Evolutionary conservation across 2,329 filamentous ascomycete species (phyloP).

Genomic region (Microdochium trichocladiopsis): DNA sequence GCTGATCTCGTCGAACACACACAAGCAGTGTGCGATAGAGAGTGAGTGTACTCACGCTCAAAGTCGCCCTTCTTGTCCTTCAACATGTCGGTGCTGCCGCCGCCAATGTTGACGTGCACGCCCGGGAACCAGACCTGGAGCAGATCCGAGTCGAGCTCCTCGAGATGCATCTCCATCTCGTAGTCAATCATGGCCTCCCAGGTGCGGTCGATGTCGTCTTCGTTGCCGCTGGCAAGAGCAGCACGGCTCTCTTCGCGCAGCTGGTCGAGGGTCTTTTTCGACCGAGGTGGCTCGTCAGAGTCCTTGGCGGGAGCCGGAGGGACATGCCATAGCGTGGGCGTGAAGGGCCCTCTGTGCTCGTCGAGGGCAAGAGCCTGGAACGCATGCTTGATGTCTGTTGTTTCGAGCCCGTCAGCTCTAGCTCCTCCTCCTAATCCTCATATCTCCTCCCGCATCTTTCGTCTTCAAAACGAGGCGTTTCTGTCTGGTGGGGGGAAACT

Average conservation of each 20-base stretch:
- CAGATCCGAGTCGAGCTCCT: slow-evolving; percentile 16
- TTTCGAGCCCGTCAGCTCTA: no score
- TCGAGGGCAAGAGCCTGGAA: slow-evolving; percentile 30
- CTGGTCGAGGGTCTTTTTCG: slow-evolving; percentile 2
- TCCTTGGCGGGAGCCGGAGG: slow-evolving; percentile 10
- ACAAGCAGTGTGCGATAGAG: no score
- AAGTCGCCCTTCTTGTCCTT: slow-evolving; percentile 6
- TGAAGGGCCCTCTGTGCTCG: slow-evolving; percentile 33
- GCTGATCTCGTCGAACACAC: not conserved
- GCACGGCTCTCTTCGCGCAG: not conserved
- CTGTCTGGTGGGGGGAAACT: no score
- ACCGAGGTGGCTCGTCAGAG: slow-evolving; percentile 9
- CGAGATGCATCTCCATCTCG: slow-evolving; percentile 6
- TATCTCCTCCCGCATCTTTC: no score
- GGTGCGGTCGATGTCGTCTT: not conserved
- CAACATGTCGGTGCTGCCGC: slow-evolving; percentile 26
- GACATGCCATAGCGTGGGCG: slow-evolving; percentile 44
- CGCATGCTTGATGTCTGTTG: slow-evolving; percentile 22
- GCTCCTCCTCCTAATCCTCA: no score
- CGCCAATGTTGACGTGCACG: slow-evolving; percentile 43
- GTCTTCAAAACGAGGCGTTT: no score
- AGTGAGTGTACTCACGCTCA: slow-evolving; percentile 4
- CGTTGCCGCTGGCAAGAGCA: not conserved
- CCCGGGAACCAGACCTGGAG: slow-evolving; percentile 51
- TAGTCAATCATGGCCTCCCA: slow-evolving; percentile 6